phyloP scores from a whole-genome alignment of 2,329 filamentous ascomycete species.

The Plenodomus lindquistii region DNA sequence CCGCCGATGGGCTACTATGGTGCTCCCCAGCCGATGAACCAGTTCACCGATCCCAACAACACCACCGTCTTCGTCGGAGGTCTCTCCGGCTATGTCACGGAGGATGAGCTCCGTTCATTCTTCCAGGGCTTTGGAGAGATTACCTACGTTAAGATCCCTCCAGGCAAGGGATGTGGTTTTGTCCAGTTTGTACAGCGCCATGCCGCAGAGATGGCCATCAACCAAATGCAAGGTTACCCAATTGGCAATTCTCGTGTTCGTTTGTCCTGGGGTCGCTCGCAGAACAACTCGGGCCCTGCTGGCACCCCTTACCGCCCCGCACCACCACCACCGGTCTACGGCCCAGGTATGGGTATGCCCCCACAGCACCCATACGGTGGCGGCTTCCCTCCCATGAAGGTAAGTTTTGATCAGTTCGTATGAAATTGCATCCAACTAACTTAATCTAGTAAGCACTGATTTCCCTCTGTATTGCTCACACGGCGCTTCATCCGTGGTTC shows the following conservation, averaged over 20 bases:
- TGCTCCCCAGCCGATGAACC: constrained; percentile 86
- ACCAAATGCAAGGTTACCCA: constrained; percentile 99
- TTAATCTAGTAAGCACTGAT: constrained; percentile 43
- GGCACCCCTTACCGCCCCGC: constrained; percentile 97
- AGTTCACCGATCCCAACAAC: constrained; percentile 99
- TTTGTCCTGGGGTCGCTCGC: constrained; percentile 94
- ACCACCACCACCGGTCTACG: constrained; percentile 74
- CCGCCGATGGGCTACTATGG: constrained; percentile 69
- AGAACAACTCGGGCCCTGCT: constrained; percentile 97
- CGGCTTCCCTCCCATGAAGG: constrained; percentile 68
- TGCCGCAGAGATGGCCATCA: constrained; percentile 99
- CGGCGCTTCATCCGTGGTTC: constrained; percentile 40
- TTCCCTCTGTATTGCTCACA: constrained; percentile 40
- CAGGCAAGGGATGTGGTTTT: constrained; percentile 98
- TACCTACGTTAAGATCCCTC: constrained; percentile 99
- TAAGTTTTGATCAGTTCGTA: constrained; percentile 32
- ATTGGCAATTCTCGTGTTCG: constrained; percentile 98
- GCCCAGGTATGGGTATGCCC: constrained; percentile 69
- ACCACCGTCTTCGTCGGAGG: constrained; percentile 98
- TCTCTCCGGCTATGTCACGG: constrained; percentile 95
- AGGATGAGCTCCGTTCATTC: constrained; percentile 99
- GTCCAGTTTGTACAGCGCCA: constrained; percentile 99
- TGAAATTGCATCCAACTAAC: not conserved
- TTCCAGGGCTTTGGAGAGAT: constrained; percentile 99
- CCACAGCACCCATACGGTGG: constrained; percentile 60